Evolutionary conservation across 73 alveolate genomes (phyloP).

Genomic region (Tetrahymena elliotti): DNA sequence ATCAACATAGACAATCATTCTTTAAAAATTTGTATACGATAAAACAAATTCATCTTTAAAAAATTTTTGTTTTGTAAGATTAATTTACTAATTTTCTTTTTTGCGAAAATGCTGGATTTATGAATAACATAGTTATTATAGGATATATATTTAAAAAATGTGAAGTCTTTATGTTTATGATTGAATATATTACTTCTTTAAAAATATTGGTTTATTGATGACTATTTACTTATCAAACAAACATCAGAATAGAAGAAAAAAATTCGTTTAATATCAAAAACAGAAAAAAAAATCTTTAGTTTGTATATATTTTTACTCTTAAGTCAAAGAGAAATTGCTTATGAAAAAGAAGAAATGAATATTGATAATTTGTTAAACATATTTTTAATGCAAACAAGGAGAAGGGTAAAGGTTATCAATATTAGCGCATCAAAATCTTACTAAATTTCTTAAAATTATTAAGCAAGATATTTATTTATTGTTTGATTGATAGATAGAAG

Average conservation of each 20-base stretch:
- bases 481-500: neutral
- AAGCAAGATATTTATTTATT: neutral
- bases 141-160: neutral
- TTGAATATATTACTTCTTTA: neutral
- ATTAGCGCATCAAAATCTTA: neutral
- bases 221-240: neutral
- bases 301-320: neutral
- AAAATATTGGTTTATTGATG: neutral
- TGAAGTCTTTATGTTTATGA: neutral
- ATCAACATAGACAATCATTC: too few species aligned
- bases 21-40: too few species aligned
- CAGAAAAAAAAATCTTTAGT: neutral
- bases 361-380: neutral
- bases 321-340: neutral
- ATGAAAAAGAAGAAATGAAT: neutral
- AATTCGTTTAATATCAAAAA: neutral
- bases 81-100: too few species aligned
- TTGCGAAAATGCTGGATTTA: neutral
- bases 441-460: neutral
- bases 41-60: too few species aligned
- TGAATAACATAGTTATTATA: neutral
- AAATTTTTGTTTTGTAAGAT: too few species aligned
- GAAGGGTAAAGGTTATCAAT: neutral
- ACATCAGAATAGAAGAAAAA: neutral
- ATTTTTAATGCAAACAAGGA: neutral